A percentile compares a stretch with the other conserved stretches of the same genome.
phyloP scores from a whole-genome alignment of 768 basidiomycete genomes.

The Calvatia gigantea region DNA sequence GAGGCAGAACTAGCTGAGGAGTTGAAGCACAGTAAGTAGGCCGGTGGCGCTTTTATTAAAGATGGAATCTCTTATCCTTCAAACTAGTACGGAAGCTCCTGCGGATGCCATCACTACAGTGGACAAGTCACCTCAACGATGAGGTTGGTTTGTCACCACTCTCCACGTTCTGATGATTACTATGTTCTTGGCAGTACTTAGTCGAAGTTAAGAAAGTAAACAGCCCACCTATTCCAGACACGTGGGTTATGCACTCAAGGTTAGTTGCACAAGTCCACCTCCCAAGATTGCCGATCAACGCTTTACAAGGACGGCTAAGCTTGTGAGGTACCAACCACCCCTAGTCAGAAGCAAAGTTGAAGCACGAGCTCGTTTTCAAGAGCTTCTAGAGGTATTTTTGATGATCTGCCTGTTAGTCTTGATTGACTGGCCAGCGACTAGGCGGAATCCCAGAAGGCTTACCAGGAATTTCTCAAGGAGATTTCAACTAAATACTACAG shows the following conservation, averaged over 20 bases:
- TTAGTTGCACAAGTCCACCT: slow-evolving; percentile 21
- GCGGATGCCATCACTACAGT: slow-evolving; percentile 71
- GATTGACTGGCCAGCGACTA: slow-evolving; percentile 18
- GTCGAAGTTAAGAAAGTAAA: slow-evolving; percentile 68
- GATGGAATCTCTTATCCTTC: background rate
- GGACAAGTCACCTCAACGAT: slow-evolving; percentile 59
- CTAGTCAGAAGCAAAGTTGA: slow-evolving; percentile 55
- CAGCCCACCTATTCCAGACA: slow-evolving; percentile 45
- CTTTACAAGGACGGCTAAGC: background rate
- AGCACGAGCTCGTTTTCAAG: slow-evolving; percentile 72
- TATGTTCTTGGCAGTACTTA: slow-evolving; percentile 51
- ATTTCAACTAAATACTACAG: slow-evolving; percentile 68
- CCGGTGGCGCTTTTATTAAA: background rate
- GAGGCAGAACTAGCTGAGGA: slow-evolving; percentile 74
- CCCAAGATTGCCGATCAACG: background rate
- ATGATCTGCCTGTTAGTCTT: background rate
- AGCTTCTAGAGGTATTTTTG: slow-evolving; percentile 50
- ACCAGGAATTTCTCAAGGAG: slow-evolving; percentile 62
- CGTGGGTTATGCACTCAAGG: slow-evolving; percentile 71
- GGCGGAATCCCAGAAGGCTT: slow-evolving; percentile 64
- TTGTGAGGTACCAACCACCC: slow-evolving; percentile 75
- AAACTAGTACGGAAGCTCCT: slow-evolving; percentile 65
- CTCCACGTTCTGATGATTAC: background rate
- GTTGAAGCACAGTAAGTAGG: slow-evolving; percentile 54
- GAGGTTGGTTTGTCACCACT: slow-evolving; percentile 47